These are phyloP conservation scores for Phialocephala subalpina DNA, from an alignment of 2,329 filamentous ascomycete species.

Conservation along the genomic window DNA sequence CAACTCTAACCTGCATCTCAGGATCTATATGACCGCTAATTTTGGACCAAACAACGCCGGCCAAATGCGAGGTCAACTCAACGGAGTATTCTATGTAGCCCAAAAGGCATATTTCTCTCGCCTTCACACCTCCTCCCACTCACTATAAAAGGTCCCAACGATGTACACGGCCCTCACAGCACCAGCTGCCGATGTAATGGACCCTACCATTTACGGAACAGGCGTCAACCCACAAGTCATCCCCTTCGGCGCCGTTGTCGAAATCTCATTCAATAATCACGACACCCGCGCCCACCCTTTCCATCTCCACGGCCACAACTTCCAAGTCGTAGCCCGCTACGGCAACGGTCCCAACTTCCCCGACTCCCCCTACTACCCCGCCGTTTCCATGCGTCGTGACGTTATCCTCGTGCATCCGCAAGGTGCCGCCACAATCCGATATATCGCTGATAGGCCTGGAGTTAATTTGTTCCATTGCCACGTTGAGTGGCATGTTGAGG, in stretches of 20 bases:
- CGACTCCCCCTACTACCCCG: not conserved
- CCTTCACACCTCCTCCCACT: too few relatives aligned
- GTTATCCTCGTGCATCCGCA: not conserved
- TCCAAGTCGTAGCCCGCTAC: not conserved
- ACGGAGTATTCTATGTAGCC: too few relatives aligned
- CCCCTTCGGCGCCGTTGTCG: conserved; percentile 66
- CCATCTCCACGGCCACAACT: conserved; percentile 58
- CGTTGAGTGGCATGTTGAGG: not conserved
- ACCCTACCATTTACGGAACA: conserved; percentile 68
- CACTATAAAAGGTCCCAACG: too few relatives aligned
- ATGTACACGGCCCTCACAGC: too few relatives aligned
- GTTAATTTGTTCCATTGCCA: not conserved
- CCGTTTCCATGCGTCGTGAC: not conserved
- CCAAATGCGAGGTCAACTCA: too few relatives aligned
- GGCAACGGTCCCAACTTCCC: not conserved
- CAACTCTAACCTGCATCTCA: too few relatives aligned
- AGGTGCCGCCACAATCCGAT: not conserved
- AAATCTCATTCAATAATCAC: conserved; percentile 58
- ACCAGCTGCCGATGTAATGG: too few relatives aligned
- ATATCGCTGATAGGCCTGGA: not conserved
- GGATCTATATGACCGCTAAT: too few relatives aligned
- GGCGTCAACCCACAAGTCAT: conserved; percentile 72
- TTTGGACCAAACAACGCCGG: too few relatives aligned
- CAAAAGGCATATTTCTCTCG: too few relatives aligned
- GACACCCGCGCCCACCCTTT: conserved; percentile 56